Evolutionary conservation across 768 basidiomycete genomes (phyloP), one percentile per base, ranked within the genome.

Genomic region (Podaxis sp.): DNA sequence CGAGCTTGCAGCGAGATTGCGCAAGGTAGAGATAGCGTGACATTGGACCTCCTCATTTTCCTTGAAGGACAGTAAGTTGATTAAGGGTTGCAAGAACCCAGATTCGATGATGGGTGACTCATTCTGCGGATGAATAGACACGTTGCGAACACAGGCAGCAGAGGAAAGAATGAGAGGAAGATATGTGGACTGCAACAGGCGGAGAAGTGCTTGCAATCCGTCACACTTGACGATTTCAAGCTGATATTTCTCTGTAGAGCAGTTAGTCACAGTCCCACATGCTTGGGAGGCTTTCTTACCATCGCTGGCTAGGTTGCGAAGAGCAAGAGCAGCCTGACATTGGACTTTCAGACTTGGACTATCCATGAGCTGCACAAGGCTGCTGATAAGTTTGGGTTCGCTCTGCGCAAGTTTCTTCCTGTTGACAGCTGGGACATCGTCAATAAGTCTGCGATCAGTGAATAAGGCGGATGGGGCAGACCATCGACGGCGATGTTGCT

Each of bases 31-130:
- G 65, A 99, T 99, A 18, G 97, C 97, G 68, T 99, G 97, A 70
- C 97, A 98, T 71, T 99, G 97, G 23, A 99, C 95, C 74, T 99
- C 97, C 77, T 99, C 97, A 69, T 98, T 98, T 73, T 99, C 97
- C 73, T 98, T 98, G 79, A 98, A 98, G 1, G 95, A 93, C 21
- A 99, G 79, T 35, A 99, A 83, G 70, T 93, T 95, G 72, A 99
- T 98, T 42, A 99, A 78, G 0, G 97, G 97, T 68, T 93, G 90
- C 63, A 98, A 76, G 81, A 99, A 99, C 18, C 96, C 96, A 37
- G 94, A 91, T 68, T 99, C 97, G 72, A 99, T 99, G 73, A 99
- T 99, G 16, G 96, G 97, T 1, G 95, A 97, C 74, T 98, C 97
- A 79, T 99, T 99, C 71, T 88, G 86, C 0, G 97, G 97, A 72